Evolutionary conservation across 2,329 filamentous ascomycete genomes (phyloP), one percentile per base, ranked within the genome.

Genomic region (Trichoderma sp.): DNA sequence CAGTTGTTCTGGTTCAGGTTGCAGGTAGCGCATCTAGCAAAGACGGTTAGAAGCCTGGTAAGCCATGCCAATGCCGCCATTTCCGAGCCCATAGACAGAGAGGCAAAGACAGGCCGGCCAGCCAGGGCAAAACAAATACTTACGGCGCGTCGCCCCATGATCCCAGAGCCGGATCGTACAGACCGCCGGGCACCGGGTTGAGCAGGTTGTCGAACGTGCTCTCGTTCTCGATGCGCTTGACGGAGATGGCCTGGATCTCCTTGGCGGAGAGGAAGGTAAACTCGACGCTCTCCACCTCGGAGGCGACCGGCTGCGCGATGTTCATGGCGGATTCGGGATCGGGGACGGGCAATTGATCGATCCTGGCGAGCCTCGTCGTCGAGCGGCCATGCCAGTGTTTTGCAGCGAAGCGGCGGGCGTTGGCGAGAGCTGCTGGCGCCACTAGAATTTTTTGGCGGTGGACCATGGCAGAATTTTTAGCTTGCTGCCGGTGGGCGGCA

Each of bases 151-250:
- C 92, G 55, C 90, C 88, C 85, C 92, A 97, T 61, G 94, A 92
- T 34, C 95, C 95, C 67, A 99, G 83, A 54, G 94, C 93, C 64
- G 91, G 87, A 78, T 97, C 95, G 74, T 99, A 97, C 9, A 99
- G 84, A 75, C 95, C 95, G 66, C 93, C 93, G 15, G 93, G 91
- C 10, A 96, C 86, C 7, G 94, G 93, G 72, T 97, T 93, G 70
- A 96, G 84, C 64, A 97, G 86, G 66, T 88, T 92, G 78, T 98
- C 95, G 77, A 98, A 95, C n/a, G 95, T 97, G 70, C 86, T 91
- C 59, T 93, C 90, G 80, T 96, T 96, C 74, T 96, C 90, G 72
- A 99, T 96, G 78, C 89, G 88, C 82, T 95, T 95, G 70, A 97
- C 95, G 9, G 95, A 99, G 72, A 98, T 88, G 67, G 88, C 85